Conservation (phyloP, 2,329 filamentous ascomycete genomes). For the Clonostachys byssicola region DNA sequence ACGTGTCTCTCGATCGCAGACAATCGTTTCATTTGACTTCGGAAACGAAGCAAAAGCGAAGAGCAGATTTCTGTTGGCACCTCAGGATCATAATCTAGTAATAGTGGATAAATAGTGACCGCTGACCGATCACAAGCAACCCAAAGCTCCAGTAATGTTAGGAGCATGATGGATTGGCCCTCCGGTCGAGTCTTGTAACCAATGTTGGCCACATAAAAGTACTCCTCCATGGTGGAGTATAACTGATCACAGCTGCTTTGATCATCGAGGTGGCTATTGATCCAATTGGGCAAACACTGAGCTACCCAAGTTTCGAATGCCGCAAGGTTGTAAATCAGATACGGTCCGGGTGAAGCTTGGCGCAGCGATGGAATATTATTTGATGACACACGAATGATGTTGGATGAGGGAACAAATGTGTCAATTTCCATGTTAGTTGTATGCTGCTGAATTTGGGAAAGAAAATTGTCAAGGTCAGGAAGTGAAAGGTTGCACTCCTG, state of each 20-base stretch:
- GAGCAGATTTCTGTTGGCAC: constrained; percentile 30
- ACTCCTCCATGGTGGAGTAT: constrained; percentile 25
- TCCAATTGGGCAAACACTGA: constrained; percentile 29
- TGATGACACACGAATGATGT: background rate
- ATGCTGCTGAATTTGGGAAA: too few relatives aligned
- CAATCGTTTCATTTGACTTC: constrained; percentile 37
- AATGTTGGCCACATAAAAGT: constrained; percentile 8
- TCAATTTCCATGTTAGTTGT: background rate
- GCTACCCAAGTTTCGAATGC: constrained; percentile 45
- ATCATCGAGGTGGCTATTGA: constrained; percentile 10
- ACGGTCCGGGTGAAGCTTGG: background rate
- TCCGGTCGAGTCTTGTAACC: constrained; percentile 36
- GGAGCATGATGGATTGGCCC: constrained; percentile 44
- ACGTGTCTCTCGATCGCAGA: constrained; percentile 35
- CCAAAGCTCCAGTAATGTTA: constrained; percentile 56
- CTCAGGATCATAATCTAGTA: constrained; percentile 40
- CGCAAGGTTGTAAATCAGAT: constrained; percentile 14
- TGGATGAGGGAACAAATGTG: background rate
- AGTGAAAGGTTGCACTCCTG: background rate
- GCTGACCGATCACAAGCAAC: constrained; percentile 46
- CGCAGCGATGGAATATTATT: too few relatives aligned
- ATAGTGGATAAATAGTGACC: constrained; percentile 24
- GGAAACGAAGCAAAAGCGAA: constrained; percentile 36
- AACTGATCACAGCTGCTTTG: constrained; percentile 19
- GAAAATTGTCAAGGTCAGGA: background rate